Base-by-base conservation (phyloP, 177 flowering plant genomes). In the Tripterygium wilfordii region DNA sequence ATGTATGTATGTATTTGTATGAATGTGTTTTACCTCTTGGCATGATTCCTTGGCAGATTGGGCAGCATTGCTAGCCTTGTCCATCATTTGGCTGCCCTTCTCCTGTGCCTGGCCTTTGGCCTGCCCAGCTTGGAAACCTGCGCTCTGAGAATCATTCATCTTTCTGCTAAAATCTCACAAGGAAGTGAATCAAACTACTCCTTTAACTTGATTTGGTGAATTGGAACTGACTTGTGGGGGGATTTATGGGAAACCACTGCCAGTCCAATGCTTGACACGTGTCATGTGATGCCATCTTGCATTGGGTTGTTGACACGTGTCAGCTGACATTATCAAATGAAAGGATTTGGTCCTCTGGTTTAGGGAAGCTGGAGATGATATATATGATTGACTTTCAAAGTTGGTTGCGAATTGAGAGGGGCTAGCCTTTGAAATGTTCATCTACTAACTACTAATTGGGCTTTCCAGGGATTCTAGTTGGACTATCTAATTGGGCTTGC, bases 41-140 rank as follows among this genome's bases (percentile, higher is more conserved):
- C 28, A 30, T 17, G 62, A 51, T 24, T 50, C 57, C 51, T 58
- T 54, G 40, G 58, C 66, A 28, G 57, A 49, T 33, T 65, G 58
- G 15, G 58, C 51, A 31, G 52, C 35, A 25, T 56, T 26, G 22
- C 48, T 13, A 2, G 56, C 60, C 42, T 41, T 39, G 48, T 54
- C 61, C 60, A 50, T 54, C 61, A 49, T 39, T 27, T 37, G 39
- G 45, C 40, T 48, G 16, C 36, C 19, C 55, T 61, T 65, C 24
- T 52, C 62, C 70, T 66, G 58, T 49, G 66, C 45, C 47, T 63
- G 64, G 58, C 64, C 76, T 48, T 60, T 66, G 59, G 71, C 55
- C 58, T 71, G 56, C 18, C 71, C 76, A 16, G 69, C 76, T 20
- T 63, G 54, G 61, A 36, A 60, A 43, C 66, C 61, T 8, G 51